Base-by-base conservation (phyloP, 139 green algal genomes). In the Volvox africanus region DNA sequence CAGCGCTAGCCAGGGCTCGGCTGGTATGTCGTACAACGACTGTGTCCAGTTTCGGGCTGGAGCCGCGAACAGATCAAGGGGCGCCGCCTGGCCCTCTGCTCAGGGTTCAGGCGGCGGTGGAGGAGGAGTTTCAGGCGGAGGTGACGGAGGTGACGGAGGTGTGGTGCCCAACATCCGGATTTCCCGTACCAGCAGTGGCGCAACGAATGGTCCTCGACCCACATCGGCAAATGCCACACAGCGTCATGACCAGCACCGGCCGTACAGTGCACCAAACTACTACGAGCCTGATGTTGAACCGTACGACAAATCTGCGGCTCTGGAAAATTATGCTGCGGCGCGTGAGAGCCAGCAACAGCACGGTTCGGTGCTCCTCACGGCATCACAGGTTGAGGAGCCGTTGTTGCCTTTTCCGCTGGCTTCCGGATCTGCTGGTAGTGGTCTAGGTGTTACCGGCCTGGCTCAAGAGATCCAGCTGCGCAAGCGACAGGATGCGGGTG, bases 1-100 rank as follows among this genome's bases (percentile, higher is more conserved):
- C 36, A 76, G 61, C 30, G 81, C 55, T 32, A 87, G 81, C 61
- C 81, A 87, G 32, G 81, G 81, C 61, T 87, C 81, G 21, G 81
- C 81, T 32, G 81, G 81, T 30, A 1, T 24, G 17, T 36, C 32
- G 76, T 24, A 28, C 20, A 22, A 16, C 19, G 61, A 33, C 37
- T n/a, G 13, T 1, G 3, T 19, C 30, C 81, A 17, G 61, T 61
- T 50, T 28, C 55, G 24, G 9, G 80, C 80, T 17, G 80, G 32
- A 73, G 67, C 78, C 78, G 78, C 78, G 21, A 32, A 32, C 2
- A 32, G 12, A 5, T 20, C 24, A 14, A 82, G 76, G 33, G 61
- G 76, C 78, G 78, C 50, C 80, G 22, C 50, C 30, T 30, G 32
- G 33, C 76, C 30, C 76, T 55, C 13, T 61, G 80, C 9, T 22